Base-by-base conservation (phyloP, 495 filamentous ascomycete genomes). In the Neurospora sp. region DNA sequence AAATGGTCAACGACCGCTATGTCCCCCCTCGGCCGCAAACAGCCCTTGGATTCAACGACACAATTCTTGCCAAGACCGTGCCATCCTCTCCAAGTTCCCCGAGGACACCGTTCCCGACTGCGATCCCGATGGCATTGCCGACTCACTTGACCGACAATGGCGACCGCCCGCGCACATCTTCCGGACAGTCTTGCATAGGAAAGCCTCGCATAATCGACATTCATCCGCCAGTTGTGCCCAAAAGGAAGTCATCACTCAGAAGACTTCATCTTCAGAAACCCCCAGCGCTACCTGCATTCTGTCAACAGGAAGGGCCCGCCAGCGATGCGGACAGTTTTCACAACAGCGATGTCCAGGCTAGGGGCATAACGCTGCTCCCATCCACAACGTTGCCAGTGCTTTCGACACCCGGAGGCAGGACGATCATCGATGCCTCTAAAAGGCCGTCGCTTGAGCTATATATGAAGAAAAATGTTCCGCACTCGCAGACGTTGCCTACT, bases 171-270 rank as follows among this genome's bases (percentile, higher is more conserved):
- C 65, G 70, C 14, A 75, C 75, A 8, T 73, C 77, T 6, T 68
- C 70, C 2, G 70, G 70, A 14, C 76, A 69, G 3, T 14, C 41
- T 8, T 44, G 27, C 1, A 70, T 71, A 37, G 76, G 75, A 8
- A 73, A 71, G 42, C 71, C 77, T 4, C 77, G 77, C 3, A 71
- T 79, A 5, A 53, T 80, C 53, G 74, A 80, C 39, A 78, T 80
- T n/a, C 77, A 74, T 7, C 76, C 77, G 9, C 18, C 74, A 10
- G 37, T 69, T 0, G 69, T 73, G 6, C 75, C 76, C 8, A 77
- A 73, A 53, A 70, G 73, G 16, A 72, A 45, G 27, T 74, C 73
- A 10, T 79, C 77, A 10, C 40, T 73, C 6, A 75, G 71, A 18
- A 47, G 39, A 38, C 31, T 27, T 10, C 69, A 70, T 18, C 4